Base-by-base conservation (phyloP, 306 rosid species). In the Senna tora region DNA sequence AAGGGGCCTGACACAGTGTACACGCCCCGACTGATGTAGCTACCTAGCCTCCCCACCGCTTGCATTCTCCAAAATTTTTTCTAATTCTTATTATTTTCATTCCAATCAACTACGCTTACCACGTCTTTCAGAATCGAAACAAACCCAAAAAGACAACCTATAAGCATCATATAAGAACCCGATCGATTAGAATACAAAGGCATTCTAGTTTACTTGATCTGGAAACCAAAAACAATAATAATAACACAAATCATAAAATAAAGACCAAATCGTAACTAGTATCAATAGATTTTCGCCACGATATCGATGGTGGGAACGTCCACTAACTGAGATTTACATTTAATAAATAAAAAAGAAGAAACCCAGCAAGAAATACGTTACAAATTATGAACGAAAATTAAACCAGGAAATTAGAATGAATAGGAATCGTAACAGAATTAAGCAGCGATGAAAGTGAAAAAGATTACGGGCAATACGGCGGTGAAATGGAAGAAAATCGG, bases 1-100 rank as follows among this genome's bases (percentile, higher is more conserved):
- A 95, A 90, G 3, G 99, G 90, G 4, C 85, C 96, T 7, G 96
- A 86, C 16, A 89, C 96, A 0, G 87, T 83, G 87, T 85, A 87
- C 6, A 87, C 92, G 1, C 98, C 97, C 56, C 81, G 86, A 30
- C 88, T 78, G 45, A 94, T 86, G 57, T 81, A 87, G 21, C 88
- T 84, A 5, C 96, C 92, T 38, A 95, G 69, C 80, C 97, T 81
- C 80, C 84, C 93, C 55, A 93, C 97, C 66, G 96, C 90, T 58
- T 89, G 83, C 99, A 95, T 95, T 83, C 79, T 88, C 80, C 46
- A 33, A 39, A 34, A 22, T n/a, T 59, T 45, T 45, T 41, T 64
- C 56, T 61, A 73, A 34, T 61, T 52, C 76, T 63, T 58, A 57
- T 63, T 58, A 57, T 65, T 51, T 68, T 30, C 63, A 56, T 70